Percentiles rank a stretch among this genome's conserved stretches.
Evolutionary conservation across 2,329 filamentous ascomycete genomes (phyloP).

Genomic region (Massarina eburnea): DNA sequence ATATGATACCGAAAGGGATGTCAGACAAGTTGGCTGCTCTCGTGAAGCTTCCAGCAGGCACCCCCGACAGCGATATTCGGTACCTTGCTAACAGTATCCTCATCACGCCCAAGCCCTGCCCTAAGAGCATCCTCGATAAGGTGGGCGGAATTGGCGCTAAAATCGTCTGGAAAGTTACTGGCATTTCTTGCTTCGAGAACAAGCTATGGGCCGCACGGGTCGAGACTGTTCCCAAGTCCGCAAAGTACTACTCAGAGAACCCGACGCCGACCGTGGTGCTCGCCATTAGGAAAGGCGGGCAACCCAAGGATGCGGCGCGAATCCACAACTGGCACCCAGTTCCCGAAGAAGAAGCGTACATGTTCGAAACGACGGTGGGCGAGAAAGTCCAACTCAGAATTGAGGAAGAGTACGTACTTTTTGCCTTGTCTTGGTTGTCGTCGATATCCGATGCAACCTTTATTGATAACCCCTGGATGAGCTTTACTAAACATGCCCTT

Average conservation of each 20-base stretch:
- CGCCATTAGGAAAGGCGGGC: slow-evolving; percentile 72
- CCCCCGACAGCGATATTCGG: slow-evolving; percentile 71
- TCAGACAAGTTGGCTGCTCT: slow-evolving; percentile 71
- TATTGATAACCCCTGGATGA: background rate
- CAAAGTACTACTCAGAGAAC: slow-evolving; percentile 74
- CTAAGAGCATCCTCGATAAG: slow-evolving; percentile 72
- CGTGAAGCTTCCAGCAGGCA: slow-evolving; percentile 62
- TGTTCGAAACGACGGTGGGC: slow-evolving; percentile 80
- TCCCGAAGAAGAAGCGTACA: slow-evolving; percentile 67
- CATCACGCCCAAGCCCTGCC: slow-evolving; percentile 78
- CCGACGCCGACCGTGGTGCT: slow-evolving; percentile 78
- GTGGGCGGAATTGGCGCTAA: slow-evolving; percentile 85
- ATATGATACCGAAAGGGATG: slow-evolving; percentile 74
- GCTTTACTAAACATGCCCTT: too few species aligned
- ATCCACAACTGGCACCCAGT: slow-evolving; percentile 85
- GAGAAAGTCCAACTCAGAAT: slow-evolving; percentile 85
- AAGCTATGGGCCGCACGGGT: slow-evolving; percentile 86
- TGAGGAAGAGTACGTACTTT: slow-evolving; percentile 63
- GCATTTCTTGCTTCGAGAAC: slow-evolving; percentile 72
- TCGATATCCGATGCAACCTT: background rate
- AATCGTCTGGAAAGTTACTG: slow-evolving; percentile 81
- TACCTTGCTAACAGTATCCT: slow-evolving; percentile 87
- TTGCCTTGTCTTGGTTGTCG: too few species aligned
- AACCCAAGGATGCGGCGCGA: slow-evolving; percentile 75
- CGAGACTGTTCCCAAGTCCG: slow-evolving; percentile 67